Conservation (phyloP, 441 rosid species). For the Codiaeum variegatum region DNA sequence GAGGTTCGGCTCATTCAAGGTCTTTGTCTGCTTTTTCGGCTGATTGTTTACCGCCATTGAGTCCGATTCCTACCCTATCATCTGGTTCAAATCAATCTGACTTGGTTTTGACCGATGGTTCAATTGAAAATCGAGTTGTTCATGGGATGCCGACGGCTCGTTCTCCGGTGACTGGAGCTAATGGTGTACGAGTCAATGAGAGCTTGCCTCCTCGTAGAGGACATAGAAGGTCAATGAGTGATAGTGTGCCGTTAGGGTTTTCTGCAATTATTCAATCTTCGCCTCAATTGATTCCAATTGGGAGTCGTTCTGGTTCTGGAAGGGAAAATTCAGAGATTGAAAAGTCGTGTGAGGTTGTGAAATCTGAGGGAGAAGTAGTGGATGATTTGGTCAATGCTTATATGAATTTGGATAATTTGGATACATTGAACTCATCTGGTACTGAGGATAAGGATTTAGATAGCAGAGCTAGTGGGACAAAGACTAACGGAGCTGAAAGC, state of each 20-base stretch:
- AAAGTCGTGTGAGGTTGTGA: slow-evolving; percentile 54
- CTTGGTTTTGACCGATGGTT: slow-evolving; percentile 43
- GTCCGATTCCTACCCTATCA: slow-evolving; percentile 50
- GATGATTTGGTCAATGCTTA: slow-evolving; percentile 81
- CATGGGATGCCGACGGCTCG: slow-evolving; percentile 22
- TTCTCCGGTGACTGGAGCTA: slow-evolving; percentile 1
- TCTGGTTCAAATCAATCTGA: slow-evolving; percentile 33
- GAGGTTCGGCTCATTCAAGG: slow-evolving; percentile 60
- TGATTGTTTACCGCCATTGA: slow-evolving; percentile 67
- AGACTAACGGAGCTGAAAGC: slow-evolving; percentile 68
- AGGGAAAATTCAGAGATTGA: slow-evolving; percentile 42
- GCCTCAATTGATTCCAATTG: slow-evolving; percentile 45
- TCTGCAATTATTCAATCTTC: slow-evolving; percentile 44
- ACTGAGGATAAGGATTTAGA: slow-evolving; percentile 79
- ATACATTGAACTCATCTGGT: slow-evolving; percentile 68
- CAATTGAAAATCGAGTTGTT: slow-evolving; percentile 49
- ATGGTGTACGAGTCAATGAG: slow-evolving; percentile 43
- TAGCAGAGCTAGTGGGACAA: slow-evolving; percentile 75
- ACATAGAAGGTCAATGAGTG: slow-evolving; percentile 82
- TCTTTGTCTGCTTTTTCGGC: slow-evolving; percentile 74
- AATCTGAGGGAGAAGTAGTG: slow-evolving; percentile 63
- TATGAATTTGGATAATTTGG: slow-evolving; percentile 82
- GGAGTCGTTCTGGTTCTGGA: slow-evolving; percentile 39
- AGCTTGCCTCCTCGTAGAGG: slow-evolving; percentile 70
- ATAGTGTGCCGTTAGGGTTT: slow-evolving; percentile 57